Percentiles rank a stretch among this genome's conserved stretches.
These are phyloP conservation scores for Rhytidiadelphus loreus DNA, from an alignment of 225 moss, liverwort and hornwort species.

Conservation along the genomic window DNA sequence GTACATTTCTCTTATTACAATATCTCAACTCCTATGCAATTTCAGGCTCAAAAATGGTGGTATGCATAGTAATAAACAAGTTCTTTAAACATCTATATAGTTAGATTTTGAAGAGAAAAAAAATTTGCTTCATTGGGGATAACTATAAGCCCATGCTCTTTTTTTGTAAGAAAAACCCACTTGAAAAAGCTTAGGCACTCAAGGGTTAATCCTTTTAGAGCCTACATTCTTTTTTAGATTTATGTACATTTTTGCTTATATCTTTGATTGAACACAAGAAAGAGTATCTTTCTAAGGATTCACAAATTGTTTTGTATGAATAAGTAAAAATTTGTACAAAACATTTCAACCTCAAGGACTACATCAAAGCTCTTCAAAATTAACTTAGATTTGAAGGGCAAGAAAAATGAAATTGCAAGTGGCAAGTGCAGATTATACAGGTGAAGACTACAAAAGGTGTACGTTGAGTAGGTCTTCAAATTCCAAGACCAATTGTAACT, in stretches of 20 bases:
- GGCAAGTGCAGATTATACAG: accelerated
- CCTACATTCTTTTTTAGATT: not conserved
- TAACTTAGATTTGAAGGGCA: not conserved
- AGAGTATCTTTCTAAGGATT: not conserved
- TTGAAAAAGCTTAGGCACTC: too few species aligned
- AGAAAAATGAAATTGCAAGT: not conserved
- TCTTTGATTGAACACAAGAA: not conserved
- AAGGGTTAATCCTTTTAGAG: too few species aligned
- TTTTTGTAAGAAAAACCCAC: too few species aligned
- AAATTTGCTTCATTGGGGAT: too few species aligned
- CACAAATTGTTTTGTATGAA: not conserved
- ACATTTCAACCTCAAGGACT: not conserved
- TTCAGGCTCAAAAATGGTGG: too few species aligned
- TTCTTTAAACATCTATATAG: too few species aligned
- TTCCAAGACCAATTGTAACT: not conserved
- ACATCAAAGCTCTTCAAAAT: not conserved
- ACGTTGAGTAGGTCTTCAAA: not conserved
- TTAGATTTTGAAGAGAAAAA: too few species aligned
- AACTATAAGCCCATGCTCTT: too few species aligned
- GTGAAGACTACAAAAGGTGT: accelerated
- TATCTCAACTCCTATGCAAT: too few species aligned
- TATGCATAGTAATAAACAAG: too few species aligned
- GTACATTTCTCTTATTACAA: too few species aligned
- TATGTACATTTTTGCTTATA: not conserved
- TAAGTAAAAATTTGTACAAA: not conserved